Base-by-base conservation (phyloP, 768 basidiomycete genomes). In the Macrolepiota albuminosa region DNA sequence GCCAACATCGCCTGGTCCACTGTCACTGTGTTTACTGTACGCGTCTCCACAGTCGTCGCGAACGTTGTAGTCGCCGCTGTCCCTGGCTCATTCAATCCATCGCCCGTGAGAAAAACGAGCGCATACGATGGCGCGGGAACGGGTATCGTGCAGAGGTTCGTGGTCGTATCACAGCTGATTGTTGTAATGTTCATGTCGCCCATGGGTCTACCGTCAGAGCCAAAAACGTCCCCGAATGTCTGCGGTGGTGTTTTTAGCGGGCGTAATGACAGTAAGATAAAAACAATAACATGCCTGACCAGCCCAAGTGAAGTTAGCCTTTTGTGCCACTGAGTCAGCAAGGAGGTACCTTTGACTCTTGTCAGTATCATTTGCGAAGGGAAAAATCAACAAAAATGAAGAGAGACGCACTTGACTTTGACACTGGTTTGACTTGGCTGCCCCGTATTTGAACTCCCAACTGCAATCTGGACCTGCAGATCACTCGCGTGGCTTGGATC, bases 41-140 rank as follows among this genome's bases (percentile, higher is more conserved):
- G 79, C 24, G 86, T 87, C 16, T 74, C 61, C 9, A 75, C 77
- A 1, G 82, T 86, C 7, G 81, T 85, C 4, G 81, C 43, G 70
- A 64, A 64, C 36, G 63, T 64, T 33, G 63, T 70, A 1, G 77
- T 73, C 1, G 72, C 64, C 18, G 64, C 69, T 1, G 71, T 68
- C 8, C 72, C 71, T 7, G 72, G 74, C 46, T 76, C 77, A 0
- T 70, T 54, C 18, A 69, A 51, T 6, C 80, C 77, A 33, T 69
- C 63, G 48, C 76, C 70, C 5, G 74, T 79, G 18, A 91, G 74
- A 77, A 89, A 91, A 43, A 92, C 88, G 39, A 93, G 75, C 0
- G 86, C 88, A 39, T 83, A 83, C 33, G 80, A 81, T 0, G 91
- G 90, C 0, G 88, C 87, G 16, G 82, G 81, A 29, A 91, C 85